phyloP scores from a whole-genome alignment of 129 eudicot species.

The Tagetes patula region DNA sequence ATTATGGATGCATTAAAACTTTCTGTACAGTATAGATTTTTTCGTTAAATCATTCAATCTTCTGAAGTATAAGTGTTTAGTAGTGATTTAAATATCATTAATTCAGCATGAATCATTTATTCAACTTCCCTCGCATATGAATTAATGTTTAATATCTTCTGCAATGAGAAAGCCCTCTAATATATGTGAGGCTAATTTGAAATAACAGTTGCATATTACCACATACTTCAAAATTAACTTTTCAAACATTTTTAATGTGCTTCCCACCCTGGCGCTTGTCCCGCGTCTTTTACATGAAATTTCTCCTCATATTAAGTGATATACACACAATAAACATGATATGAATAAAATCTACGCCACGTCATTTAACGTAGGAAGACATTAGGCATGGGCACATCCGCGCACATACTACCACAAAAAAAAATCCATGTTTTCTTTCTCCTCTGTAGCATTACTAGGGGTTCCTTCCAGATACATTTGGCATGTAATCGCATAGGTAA shows the following conservation, averaged over 20 bases:
- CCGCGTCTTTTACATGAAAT: neutral
- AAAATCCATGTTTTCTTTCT: constrained; percentile 2
- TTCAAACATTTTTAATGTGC: constrained; percentile 7
- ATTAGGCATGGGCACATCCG: neutral
- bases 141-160: neutral
- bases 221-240: neutral
- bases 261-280: neutral
- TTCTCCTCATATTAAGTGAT: neutral
- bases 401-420: neutral
- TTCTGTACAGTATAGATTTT: neutral
- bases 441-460: neutral
- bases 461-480: constrained; percentile 14
- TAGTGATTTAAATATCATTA: neutral
- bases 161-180: constrained; percentile 1
- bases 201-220: neutral
- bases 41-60: neutral
- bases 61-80: constrained; percentile 6
- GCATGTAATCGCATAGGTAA: neutral
- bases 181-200: neutral
- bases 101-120: neutral
- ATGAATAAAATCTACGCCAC: neutral
- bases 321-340: neutral
- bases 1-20: neutral
- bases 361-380: neutral
- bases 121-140: constrained; percentile 5